Evolutionary conservation across 148 eudicot species (phyloP), one percentile per base, ranked within the genome.

Genomic region (Suaeda aralocaspica): DNA sequence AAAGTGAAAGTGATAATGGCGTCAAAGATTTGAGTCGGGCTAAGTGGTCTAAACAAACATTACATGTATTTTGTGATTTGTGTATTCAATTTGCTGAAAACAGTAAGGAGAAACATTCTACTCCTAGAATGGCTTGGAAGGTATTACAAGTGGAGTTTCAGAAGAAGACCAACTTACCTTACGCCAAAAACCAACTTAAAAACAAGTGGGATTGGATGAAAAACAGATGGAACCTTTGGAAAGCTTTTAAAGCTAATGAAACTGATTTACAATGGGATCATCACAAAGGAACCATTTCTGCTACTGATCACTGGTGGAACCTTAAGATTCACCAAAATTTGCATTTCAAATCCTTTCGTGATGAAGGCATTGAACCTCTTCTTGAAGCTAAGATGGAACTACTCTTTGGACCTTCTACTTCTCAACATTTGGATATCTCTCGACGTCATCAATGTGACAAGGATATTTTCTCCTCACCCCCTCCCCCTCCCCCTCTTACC

Each of bases 321-420:
- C 22, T 31, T 50, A 68, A 53, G 48, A 68, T 51, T 1, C 29
- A 66, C 61, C 28, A 68, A 36, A 52, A 68, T 24, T 19, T 33
- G 29, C 30, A 68, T 18, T 68, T 68, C 22, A 31, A 3, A 51
- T 28, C 71, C 52, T 68, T 51, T 68, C 44, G 39, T 33, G 55
- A 66, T 29, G 60, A 68, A 36, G 60, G 71, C 13, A 36, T 52
- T 53, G 52, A 53, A 24, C 71, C 59, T 2, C 46, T 52, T 21
- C 71, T 68, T 68, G 60, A 68, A n/a, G 16, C n/a, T 15, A 68
- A 68, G 60, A 68, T 68, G 60, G 71, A 68, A 28, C 60, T 31
- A 34, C 41, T 67, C 4, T 67, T 67, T 49, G 57, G 57, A 50
- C 36, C 9, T 30, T 26, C 70, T 28, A 15, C n/a, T 26, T 55